Evolutionary conservation across 495 filamentous ascomycete genomes (phyloP).

Genomic region (Astrocystis sublimbata): DNA sequence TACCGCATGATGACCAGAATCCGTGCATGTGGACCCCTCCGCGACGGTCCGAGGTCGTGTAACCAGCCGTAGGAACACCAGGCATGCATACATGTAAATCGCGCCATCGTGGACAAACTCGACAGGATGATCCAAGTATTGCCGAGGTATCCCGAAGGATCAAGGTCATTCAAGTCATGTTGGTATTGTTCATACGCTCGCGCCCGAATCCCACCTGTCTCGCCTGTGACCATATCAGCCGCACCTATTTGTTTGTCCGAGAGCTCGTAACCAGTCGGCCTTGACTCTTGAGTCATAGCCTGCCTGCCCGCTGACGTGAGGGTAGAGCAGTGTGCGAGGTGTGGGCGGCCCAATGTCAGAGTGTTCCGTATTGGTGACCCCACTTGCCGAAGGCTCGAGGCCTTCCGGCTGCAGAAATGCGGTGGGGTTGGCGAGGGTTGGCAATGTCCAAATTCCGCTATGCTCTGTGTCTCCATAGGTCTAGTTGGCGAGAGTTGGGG

Average conservation of each 20-base stretch:
- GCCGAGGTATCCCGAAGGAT: background rate
- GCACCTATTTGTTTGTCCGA: background rate
- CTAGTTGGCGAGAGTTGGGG: constrained; percentile 2
- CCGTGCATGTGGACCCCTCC: background rate
- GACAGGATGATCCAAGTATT: constrained; percentile 1
- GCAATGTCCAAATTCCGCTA: background rate
- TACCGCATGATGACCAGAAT: background rate
- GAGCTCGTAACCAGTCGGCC: background rate
- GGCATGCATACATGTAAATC: constrained; percentile 16
- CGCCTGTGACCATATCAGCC: background rate
- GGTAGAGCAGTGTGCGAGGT: constrained; percentile 5
- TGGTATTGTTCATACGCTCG: too few relatives aligned
- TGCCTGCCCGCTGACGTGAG: background rate
- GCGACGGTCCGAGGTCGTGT: constrained; percentile 16
- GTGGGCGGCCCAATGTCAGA: constrained; percentile 6
- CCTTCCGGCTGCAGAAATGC: background rate
- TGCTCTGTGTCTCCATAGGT: background rate
- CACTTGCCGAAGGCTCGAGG: constrained; percentile 14
- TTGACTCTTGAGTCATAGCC: background rate
- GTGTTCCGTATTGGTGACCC: background rate
- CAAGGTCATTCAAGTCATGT: too few relatives aligned
- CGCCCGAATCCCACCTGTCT: background rate
- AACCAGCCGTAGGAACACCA: constrained; percentile 16
- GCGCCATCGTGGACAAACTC: too few relatives aligned
- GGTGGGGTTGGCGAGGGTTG: background rate